A percentile compares a stretch with the other conserved stretches of the same genome.
phyloP scores from a whole-genome alignment of 169 alveolate species.

The Besnoitia besnoiti region DNA sequence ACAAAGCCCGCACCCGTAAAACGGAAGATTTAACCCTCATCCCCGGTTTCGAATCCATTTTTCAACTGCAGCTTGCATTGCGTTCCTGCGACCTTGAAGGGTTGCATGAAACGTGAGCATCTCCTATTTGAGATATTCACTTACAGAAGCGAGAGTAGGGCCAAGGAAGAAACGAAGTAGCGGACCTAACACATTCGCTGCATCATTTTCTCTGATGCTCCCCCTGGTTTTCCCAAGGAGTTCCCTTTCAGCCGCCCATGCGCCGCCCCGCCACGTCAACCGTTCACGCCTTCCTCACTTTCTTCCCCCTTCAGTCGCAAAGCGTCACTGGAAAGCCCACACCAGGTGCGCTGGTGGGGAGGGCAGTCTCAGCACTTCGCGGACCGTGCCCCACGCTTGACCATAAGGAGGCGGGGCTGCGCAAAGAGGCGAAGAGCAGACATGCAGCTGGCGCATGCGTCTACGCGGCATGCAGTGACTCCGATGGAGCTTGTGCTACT shows the following conservation, averaged over 20 bases:
- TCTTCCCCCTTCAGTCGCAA: not conserved
- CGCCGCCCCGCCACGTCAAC: not conserved
- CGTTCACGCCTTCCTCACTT: not conserved
- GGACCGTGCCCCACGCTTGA: not conserved
- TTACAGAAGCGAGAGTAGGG: not conserved
- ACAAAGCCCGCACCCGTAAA: too few relatives aligned
- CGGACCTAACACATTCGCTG: not conserved
- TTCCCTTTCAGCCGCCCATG: not conserved
- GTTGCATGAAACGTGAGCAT: too few relatives aligned
- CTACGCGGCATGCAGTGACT: not conserved
- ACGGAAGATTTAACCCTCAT: too few relatives aligned
- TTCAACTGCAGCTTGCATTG: too few relatives aligned
- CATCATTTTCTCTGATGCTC: not conserved
- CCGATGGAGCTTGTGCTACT: too few relatives aligned
- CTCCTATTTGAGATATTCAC: too few relatives aligned
- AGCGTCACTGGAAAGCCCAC: constrained; percentile 12
- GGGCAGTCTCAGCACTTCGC: not conserved
- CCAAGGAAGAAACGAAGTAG: not conserved
- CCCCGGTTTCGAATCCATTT: too few relatives aligned
- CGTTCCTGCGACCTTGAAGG: too few relatives aligned
- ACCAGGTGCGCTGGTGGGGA: constrained; percentile 15
- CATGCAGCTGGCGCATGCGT: not conserved
- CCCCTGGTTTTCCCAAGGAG: not conserved
- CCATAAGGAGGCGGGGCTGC: not conserved
- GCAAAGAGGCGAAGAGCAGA: not conserved